Base-by-base conservation (phyloP, 2,329 filamentous ascomycete genomes). In the Trichoderma sp. region DNA sequence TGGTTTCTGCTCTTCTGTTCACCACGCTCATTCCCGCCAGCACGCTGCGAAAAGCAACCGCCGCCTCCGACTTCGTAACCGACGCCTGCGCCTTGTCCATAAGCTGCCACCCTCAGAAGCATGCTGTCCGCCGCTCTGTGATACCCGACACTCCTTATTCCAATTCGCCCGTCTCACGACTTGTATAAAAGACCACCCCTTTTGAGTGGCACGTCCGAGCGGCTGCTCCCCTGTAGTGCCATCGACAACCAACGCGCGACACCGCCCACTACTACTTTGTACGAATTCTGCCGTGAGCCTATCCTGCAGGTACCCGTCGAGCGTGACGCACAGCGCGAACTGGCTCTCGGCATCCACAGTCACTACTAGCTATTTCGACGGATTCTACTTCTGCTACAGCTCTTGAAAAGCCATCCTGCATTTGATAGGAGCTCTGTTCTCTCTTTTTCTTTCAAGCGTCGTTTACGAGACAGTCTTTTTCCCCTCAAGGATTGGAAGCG, bases 261-360 rank as follows among this genome's bases (percentile, higher is more conserved):
- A 75, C 76, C 73, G 75, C 75, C 66, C 74, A 50, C 27, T 35
- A 38, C 29, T n/a, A 38, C 24, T 53, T 33, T 56, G 29, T 14
- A 65, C 69, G 60, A 76, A 71, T 75, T 67, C 81, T 83, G 81
- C 77, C 71, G 76, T 74, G 76, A 62, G 78, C 80, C 80, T 79
- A 76, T 76, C 65, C 74, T 77, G 78, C 78, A 80, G 78, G 75
- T 79, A 80, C 79, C 79, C 77, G 79, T 77, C 77, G 78, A 77
- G 78, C 75, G 77, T 73, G 59, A 41, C 77, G 78, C 78, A 76
- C 74, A 64, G 78, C 66, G 68, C 77, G 59, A 79, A 74, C 60
- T 63, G 31, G 24, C 64, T 41, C 24, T 18, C 18, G 29, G n/a
- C 45, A 75, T 59, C 72, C 14, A 56, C 38, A 69, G 35, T n/a